These are phyloP conservation scores for Steccherinum ochraceum DNA, from an alignment of 768 basidiomycete genomes.

Conservation along the genomic window DNA sequence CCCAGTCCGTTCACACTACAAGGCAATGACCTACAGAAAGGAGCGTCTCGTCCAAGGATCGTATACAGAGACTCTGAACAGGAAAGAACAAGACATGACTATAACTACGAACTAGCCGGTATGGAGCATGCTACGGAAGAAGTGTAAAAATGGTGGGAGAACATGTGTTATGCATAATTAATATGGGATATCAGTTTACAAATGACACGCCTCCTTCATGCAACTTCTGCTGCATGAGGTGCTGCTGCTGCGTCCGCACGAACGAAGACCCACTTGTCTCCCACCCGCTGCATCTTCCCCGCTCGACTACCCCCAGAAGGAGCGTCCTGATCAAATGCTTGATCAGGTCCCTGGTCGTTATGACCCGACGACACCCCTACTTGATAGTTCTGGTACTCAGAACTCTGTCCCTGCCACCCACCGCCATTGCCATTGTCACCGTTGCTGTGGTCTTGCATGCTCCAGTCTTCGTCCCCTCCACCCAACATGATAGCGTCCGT, in stretches of 20 bases:
- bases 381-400: neutral
- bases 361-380: conserved; percentile 1
- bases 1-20: conserved; percentile 48
- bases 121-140: conserved; percentile 17
- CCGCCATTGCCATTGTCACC: too few relatives aligned
- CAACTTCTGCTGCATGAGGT: neutral
- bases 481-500: conserved; percentile 60
- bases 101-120: conserved; percentile 41
- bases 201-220: too few relatives aligned
- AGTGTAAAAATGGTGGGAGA: conserved; percentile 13
- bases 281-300: conserved; percentile 58
- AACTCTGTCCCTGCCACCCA: neutral
- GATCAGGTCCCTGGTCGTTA: neutral
- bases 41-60: conserved; percentile 30
- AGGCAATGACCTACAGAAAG: neutral
- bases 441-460: conserved; percentile 3
- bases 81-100: conserved; percentile 18
- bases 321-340: neutral
- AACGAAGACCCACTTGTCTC: conserved; percentile 70
- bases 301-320: conserved; percentile 6
- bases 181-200: neutral
- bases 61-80: conserved; percentile 29
- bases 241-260: conserved; percentile 24
- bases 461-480: conserved; percentile 29
- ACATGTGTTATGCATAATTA: neutral